Base-by-base conservation (phyloP, 345 rosid genomes). In the Diplotaxis tenuifolia region DNA sequence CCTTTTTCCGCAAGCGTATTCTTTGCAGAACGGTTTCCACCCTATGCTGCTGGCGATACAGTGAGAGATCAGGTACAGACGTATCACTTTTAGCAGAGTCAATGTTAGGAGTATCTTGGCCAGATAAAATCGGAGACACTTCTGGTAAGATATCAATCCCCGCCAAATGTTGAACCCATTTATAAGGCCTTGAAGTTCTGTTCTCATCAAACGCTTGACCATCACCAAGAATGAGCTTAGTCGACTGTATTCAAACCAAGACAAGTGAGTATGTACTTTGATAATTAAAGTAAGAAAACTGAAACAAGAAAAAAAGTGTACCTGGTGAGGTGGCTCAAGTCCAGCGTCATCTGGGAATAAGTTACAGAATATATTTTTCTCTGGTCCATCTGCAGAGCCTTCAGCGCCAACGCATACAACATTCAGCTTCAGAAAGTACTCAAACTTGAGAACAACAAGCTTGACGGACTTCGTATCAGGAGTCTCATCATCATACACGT, bases 91-190 rank as follows among this genome's bases (percentile, higher is more conserved):
- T 86, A 65, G 71, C 66, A 15, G 83, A 62, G 64, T 89, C 99
- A 78, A 28, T 50, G 64, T 71, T 75, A 62, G 77, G 58, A 68
- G 82, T 73, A 74, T 89, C 92, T 58, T 66, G 84, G 68, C 73
- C 79, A 55, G 70, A 60, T 56, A 90, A 82, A 83, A 84, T 67
- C 20, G 95, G 98, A 19, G 93, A 76, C 67, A 86, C 86, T 80
- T 95, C 97, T 2, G 96, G 98, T 71, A 92, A 86, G 84, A 95
- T 84, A 86, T 87, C 98, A 67, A 95, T 88, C 73, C 96, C 99
- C 0, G 94, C 97, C 83, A 95, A 83, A 86, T 90, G 98, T 67
- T 90, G 98, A 29, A 87, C 96, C 99, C 98, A 90, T 72, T 88
- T 92, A 68, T 85, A 95, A 62, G 98, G 94, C 65, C 94, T 91